These are phyloP conservation scores for Blumeria graminis DNA, from an alignment of 2,329 filamentous ascomycete species.

Conservation along the genomic window DNA sequence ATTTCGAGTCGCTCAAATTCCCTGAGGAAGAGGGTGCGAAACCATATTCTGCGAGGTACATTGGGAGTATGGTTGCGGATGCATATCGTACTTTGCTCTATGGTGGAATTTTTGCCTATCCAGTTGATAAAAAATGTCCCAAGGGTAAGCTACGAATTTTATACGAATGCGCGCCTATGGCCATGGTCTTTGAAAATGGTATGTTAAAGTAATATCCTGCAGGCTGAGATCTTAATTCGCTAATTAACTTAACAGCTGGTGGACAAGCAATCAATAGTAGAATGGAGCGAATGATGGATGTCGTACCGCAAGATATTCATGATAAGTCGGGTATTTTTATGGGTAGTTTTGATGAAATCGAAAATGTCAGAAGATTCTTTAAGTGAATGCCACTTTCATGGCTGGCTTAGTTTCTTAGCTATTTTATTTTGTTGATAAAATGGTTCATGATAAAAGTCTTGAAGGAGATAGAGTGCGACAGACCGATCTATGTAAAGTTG, in stretches of 20 bases:
- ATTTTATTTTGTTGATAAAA: no score
- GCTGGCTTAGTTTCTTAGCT: no score
- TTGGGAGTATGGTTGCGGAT: conserved; percentile 95
- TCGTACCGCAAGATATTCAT: conserved; percentile 80
- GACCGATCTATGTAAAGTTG: no score
- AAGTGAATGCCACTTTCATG: no score
- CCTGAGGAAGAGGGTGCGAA: conserved; percentile 46
- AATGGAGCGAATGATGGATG: conserved; percentile 74
- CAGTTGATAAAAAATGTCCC: conserved; percentile 89
- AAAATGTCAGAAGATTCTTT: conserved; percentile 46
- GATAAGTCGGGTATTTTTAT: conserved; percentile 90
- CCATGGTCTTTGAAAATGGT: conserved; percentile 93
- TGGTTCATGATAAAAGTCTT: no score
- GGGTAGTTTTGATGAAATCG: conserved; percentile 81
- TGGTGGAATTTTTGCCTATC: conserved; percentile 92
- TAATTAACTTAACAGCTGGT: conserved; percentile 35
- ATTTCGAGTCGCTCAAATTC: conserved; percentile 74
- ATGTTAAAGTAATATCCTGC: conserved; percentile 16
- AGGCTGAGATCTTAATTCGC: not conserved
- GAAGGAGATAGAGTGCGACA: no score
- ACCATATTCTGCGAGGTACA: conserved; percentile 87
- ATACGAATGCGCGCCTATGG: conserved; percentile 98
- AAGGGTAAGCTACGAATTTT: conserved; percentile 95
- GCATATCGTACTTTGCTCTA: conserved; percentile 90
- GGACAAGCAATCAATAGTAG: conserved; percentile 79